Conservation (phyloP, 2,329 filamentous ascomycete genomes). For the Albifimbria verrucaria region DNA sequence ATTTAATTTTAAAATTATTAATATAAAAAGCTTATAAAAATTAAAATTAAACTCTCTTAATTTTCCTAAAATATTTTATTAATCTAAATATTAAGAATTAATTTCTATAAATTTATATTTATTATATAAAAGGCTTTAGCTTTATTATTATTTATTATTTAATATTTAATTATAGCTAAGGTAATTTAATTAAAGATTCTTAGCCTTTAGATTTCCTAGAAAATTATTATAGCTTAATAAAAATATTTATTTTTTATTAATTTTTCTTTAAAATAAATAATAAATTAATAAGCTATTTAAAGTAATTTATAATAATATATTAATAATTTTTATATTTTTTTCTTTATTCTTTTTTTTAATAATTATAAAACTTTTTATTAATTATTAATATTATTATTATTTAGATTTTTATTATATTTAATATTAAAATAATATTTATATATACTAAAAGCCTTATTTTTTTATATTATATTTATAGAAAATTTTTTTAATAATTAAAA, state of each 20-base stretch:
- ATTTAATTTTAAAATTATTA: slow-evolving; percentile 1
- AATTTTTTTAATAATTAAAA: no score
- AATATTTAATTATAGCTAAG: slow-evolving; percentile 3
- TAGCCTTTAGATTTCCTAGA: background rate
- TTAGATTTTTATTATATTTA: no score
- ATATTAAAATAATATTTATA: background rate
- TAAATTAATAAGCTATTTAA: no score
- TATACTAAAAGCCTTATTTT: no score
- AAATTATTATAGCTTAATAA: background rate
- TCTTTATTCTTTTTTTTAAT: no score
- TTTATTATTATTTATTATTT: background rate
- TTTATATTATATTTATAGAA: no score
- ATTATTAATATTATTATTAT: no score
- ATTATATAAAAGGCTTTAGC: background rate
- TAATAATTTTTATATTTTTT: no score
- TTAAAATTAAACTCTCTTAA: no score
- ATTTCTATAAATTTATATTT: background rate
- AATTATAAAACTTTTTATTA: no score
- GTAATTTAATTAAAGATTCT: background rate
- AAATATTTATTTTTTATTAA: slow-evolving; percentile 1
- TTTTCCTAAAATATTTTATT: background rate
- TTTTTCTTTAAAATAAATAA: no score
- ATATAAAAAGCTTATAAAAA: slow-evolving; percentile 3
- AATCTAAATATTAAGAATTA: background rate
- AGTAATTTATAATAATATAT: no score